Evolutionary conservation across 192 early-diverging fungal species (phyloP), one percentile per base, ranked within the genome.

Genomic region (Dispira simplex): DNA sequence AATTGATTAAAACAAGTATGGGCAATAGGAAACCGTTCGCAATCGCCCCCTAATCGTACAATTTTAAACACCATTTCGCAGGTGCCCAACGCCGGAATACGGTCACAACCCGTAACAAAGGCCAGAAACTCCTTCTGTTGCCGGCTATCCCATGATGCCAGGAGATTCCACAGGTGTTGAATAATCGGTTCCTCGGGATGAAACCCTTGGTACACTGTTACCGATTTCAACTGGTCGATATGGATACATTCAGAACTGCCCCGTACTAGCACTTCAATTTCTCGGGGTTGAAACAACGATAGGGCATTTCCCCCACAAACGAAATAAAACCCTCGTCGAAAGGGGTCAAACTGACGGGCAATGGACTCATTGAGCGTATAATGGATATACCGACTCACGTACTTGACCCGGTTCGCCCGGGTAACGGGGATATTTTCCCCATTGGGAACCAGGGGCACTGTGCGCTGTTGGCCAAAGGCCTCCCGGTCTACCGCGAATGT

Each of bases 1-100:
- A 97, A 71, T 66, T 92, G 91, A 68, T 97, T 95, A 66, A 91
- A 95, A 70, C 94, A 97, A 0, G 95, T 97, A 68, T 93, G 95
- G 8, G 95, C 91, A 44, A 86, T 82, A 1, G 95, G 95, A 45
- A 93, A 75, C 20, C 92, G 79, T 59, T 68, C 71, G 46, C 68
- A 67, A 32, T 84, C 81, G 43, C 71, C 73, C 44, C 87, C 83
- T 46, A 86, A 77, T 64, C 89, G 79, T 2, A 83, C 79, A 46
- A 96, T 86, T 66, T 89, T 82, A 55, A 88, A 73, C 2, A 66
- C 62, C 64, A 95, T 49, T 39, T 23, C 51, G 16, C 83, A 78
- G 8, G 83, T 77, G 18, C 89, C 90, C 6, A 85, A 85, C 6
- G 84, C 84, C 9, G 92, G 93, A 63, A 95, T 83, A 26, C 93